Base-by-base conservation (phyloP, 176 grass and related monocot species). In the Carex scoparia region DNA sequence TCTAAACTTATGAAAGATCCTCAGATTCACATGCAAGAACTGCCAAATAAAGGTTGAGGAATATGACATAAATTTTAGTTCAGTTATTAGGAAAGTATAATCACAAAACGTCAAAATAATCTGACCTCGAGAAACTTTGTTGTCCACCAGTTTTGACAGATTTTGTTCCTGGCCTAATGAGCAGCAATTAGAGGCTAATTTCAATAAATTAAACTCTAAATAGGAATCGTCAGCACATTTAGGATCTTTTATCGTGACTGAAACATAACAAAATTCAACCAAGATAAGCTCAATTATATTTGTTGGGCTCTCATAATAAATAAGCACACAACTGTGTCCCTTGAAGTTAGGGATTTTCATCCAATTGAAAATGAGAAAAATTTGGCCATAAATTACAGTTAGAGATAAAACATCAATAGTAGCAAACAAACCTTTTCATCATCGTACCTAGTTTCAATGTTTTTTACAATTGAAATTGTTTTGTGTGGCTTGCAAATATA, bases 91-190 rank as follows among this genome's bases (percentile, higher is more conserved):
- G 7, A 28, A 64, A 65, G 18, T 58, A 59, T 4, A 38, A 5
- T 60, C 7, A 80, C 13, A 81, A 27, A 57, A 86, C 1, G 27
- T 9, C 4, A 18, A 42, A 37, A 81, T 61, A 30, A 19, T 69
- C 91, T 70, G 38, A 98, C 93, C 93, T 98, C 88, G 90, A 80
- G 82, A 88, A 78, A 91, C 92, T 92, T 91, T 90, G 14, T 98
- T 91, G 89, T 95, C 95, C 60, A 98, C 88, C 15, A 98, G 69
- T 35, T 91, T 89, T 81, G 91, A 87, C 69, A 93, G 85, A 84
- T 86, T 95, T 33, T 90, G 53, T 53, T 93, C 95, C 80, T 95
- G 95, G n/a, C n/a, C n/a, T n/a, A n/a, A n/a, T n/a, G n/a, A n/a
- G n/a, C n/a, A n/a, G n/a, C n/a, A n/a, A n/a, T n/a, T n/a, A n/a